Percentiles rank a stretch among this genome's conserved stretches.
Evolutionary conservation across 1,139 yeast genomes (phyloP).

Genomic region (Yamadazyma kanchanaburiensis): DNA sequence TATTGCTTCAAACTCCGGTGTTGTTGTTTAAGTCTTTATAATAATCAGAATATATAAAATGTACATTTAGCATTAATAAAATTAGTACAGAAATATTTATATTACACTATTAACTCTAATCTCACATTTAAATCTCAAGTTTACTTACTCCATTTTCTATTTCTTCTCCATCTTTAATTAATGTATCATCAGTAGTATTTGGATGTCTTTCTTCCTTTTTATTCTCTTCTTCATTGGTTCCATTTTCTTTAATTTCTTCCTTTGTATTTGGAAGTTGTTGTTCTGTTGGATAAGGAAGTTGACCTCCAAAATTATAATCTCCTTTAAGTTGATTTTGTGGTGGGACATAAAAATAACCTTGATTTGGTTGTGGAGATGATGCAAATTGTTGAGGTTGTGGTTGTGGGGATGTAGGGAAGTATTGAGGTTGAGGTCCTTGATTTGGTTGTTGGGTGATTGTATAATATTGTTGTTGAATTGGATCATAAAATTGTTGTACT

Average conservation of each 20-base stretch:
- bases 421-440: constrained; percentile 33
- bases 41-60: constrained; percentile 67
- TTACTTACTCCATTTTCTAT: constrained; percentile 1
- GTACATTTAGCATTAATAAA: constrained; percentile 58
- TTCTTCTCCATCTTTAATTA: constrained; percentile 1
- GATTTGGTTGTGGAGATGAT: constrained; percentile 9
- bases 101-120: neutral
- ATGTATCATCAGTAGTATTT: constrained; percentile 3
- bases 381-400: constrained; percentile 13
- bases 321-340: constrained; percentile 12
- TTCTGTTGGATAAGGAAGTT: constrained; percentile 15
- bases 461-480: constrained; percentile 44
- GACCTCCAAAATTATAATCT: constrained; percentile 14
- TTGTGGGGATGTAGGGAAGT: constrained; percentile 36
- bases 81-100: too few species aligned
- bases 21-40: constrained; percentile 73
- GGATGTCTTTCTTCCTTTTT: neutral
- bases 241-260: neutral
- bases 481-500: constrained; percentile 44
- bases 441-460: constrained; percentile 35
- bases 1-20: constrained; percentile 99
- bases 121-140: neutral
- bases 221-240: neutral
- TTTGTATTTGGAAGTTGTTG: constrained; percentile 1
- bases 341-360: constrained; percentile 9